These are phyloP conservation scores for Dendryphion nanum DNA, from an alignment of 2,329 filamentous ascomycete species.

Conservation along the genomic window DNA sequence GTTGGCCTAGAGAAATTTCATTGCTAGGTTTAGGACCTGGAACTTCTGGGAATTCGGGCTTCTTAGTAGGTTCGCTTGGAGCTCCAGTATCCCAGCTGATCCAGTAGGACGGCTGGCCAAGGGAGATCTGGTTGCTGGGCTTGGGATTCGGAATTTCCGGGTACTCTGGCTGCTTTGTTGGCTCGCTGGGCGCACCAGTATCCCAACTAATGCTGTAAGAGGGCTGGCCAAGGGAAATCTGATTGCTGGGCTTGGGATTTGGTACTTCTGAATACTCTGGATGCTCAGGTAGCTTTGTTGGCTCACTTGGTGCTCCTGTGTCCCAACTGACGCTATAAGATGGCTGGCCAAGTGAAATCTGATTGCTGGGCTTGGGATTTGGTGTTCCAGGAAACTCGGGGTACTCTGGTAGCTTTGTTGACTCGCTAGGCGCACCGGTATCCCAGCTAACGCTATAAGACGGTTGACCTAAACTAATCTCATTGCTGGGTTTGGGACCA, in stretches of 20 bases:
- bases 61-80: constrained; percentile 8
- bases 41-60: constrained; percentile 4
- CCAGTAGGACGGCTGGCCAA: constrained; percentile 3
- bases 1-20: constrained; percentile 3
- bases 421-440: constrained; percentile 1
- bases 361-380: constrained; percentile 3
- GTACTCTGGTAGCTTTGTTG: constrained; percentile 2
- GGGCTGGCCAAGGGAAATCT: constrained; percentile 3
- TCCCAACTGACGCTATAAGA: constrained; percentile 6
- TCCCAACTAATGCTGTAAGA: constrained; percentile 6
- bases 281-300: constrained; percentile 2
- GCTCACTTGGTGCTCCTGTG: constrained; percentile 3
- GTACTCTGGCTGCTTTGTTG: constrained; percentile 5
- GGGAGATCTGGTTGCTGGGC: constrained; percentile 4
- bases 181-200: constrained; percentile 2
- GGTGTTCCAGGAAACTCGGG: constrained; percentile 5
- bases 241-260: constrained; percentile 3
- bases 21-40: constrained; percentile 3
- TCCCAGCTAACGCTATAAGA: constrained; percentile 13
- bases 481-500: constrained; percentile 3
- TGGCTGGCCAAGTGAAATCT: constrained; percentile 3
- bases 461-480: constrained; percentile 10
- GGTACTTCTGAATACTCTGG: constrained; percentile 6
- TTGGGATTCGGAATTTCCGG: constrained; percentile 3
- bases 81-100: constrained; percentile 4